Evolutionary conservation across 495 filamentous ascomycete genomes (phyloP), one percentile per base, ranked within the genome.

Genomic region (Tirmania nivea): DNA sequence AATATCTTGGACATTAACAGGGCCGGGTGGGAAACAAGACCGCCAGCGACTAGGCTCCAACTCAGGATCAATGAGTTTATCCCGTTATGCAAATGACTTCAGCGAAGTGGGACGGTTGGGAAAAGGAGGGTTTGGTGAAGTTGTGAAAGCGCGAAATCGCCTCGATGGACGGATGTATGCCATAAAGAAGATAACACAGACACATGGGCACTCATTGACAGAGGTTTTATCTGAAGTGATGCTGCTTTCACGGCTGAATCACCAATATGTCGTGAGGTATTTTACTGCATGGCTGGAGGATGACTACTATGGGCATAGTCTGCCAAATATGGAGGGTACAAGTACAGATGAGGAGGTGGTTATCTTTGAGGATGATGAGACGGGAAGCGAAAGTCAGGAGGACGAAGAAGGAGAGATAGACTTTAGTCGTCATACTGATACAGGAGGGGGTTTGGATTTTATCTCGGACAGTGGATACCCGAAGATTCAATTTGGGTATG

Each of bases 201-300:
- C 79, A 51, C 85, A 86, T 16, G 74, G 83, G 37, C 72, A 80
- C 37, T 83, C 83, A 21, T 69, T 96, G 50, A 83, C 83, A 20
- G 81, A 89, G 58, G 84, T 94, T 21, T 69, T 96, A 31, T 93
- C 86, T 35, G 90, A 97, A 67, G 87, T 93, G 49, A 81, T 86
- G 65, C 68, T 96, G 20, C 73, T 97, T 9, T 94, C 90, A 14
- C 77, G 83, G 52, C 73, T 97, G 58, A 96, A 93, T 67, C 87
- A 97, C 69, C 86, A 88, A 4, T 86, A 90, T 59, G 90, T 97
- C 16, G 90, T 97, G 35, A 77, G 92, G 19, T 97, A 96, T 62
- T 95, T 85, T 65, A 84, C 86, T 20, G 86, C 92, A 2, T 96
- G 90, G 90, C 71, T 87, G 4, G 90, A 97, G 63, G 81, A 88